phyloP scores from a whole-genome alignment of 495 filamentous ascomycete species.

The Neurospora discreta region DNA sequence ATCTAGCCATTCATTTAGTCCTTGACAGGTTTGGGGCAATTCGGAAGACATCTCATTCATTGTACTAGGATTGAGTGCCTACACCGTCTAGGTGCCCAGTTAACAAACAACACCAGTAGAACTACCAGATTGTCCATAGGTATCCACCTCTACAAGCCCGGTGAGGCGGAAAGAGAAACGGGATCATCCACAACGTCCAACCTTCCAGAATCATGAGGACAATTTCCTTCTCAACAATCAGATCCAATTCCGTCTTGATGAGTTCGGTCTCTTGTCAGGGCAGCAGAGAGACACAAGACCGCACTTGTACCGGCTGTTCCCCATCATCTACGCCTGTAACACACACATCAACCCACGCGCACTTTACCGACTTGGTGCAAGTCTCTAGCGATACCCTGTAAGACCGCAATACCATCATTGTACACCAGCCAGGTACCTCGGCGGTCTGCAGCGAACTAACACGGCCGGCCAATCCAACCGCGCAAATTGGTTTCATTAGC shows the following conservation, averaged over 20 bases:
- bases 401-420: background rate
- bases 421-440: background rate
- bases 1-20: too few species aligned
- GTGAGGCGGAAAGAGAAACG: background rate
- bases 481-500: background rate
- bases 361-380: background rate
- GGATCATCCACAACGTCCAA: background rate
- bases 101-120: too few species aligned
- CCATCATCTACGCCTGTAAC: too few species aligned
- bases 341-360: background rate
- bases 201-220: background rate
- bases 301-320: background rate
- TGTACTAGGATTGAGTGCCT: too few species aligned
- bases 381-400: background rate
- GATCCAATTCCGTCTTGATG: background rate
- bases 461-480: background rate
- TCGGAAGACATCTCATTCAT: too few species aligned
- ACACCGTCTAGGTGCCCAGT: too few species aligned
- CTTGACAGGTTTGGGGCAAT: too few species aligned
- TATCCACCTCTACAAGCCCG: background rate
- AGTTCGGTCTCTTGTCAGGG: background rate
- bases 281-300: background rate
- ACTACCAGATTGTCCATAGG: too few species aligned
- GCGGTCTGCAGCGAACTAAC: background rate
- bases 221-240: background rate